These are phyloP conservation scores for Nemania serpens DNA, from an alignment of 2,329 filamentous ascomycete genomes.

Conservation along the genomic window DNA sequence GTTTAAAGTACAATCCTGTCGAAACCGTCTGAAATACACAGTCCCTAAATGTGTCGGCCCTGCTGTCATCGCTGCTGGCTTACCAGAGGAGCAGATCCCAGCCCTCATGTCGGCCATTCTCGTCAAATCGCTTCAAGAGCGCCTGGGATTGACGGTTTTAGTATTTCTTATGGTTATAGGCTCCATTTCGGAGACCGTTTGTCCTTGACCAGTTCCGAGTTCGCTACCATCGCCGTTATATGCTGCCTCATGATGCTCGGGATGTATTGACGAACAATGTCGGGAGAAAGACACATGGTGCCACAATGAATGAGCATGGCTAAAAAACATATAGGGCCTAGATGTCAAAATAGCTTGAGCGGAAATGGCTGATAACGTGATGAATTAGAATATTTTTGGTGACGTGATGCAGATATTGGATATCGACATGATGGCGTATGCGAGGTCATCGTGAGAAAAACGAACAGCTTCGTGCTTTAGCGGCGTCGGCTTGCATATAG, in stretches of 20 bases:
- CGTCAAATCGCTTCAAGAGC: conserved; percentile 35
- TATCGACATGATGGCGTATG: conserved; percentile 3
- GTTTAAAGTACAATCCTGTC: conserved; percentile 48
- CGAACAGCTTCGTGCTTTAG: too few species aligned
- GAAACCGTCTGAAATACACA: conserved; percentile 44
- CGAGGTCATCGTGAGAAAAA: not conserved
- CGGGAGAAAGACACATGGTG: conserved; percentile 42
- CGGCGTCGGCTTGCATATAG: too few species aligned
- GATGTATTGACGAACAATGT: conserved; percentile 43
- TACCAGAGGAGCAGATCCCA: conserved; percentile 40
- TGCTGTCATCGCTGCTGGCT: conserved; percentile 44
- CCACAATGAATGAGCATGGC: conserved; percentile 14
- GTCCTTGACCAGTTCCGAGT: conserved; percentile 46
- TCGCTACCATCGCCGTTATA: conserved; percentile 45
- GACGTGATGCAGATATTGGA: conserved; percentile 1
- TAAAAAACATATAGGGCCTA: conserved; percentile 9
- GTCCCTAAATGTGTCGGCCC: conserved; percentile 44
- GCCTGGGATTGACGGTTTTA: conserved; percentile 42
- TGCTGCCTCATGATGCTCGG: conserved; percentile 44
- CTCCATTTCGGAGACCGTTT: conserved; percentile 40
- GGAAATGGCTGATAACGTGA: not conserved
- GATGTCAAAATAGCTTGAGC: not conserved
- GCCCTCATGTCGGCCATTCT: conserved; percentile 43
- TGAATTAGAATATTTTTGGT: conserved; percentile 1
- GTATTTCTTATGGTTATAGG: too few species aligned